Evolutionary conservation across 2,329 filamentous ascomycete species (phyloP).

Genomic region (Herpotrichia juniperi): DNA sequence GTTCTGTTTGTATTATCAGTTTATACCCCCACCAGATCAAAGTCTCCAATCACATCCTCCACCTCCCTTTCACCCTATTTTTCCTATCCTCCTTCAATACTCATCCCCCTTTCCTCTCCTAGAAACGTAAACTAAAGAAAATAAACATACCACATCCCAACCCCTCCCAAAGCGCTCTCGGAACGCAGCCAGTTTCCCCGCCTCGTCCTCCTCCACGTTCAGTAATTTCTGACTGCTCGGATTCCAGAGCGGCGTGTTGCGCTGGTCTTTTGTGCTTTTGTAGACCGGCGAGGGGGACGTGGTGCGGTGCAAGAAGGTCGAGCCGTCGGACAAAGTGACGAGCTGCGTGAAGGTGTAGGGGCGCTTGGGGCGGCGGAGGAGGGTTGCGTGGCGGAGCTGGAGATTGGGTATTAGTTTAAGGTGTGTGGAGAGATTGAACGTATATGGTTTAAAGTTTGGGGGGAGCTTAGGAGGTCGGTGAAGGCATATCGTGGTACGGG

Average conservation of each 20-base stretch:
- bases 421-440: conserved; percentile 11
- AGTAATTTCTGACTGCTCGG: conserved; percentile 78
- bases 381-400: conserved; percentile 82
- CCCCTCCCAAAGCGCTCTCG: conserved; percentile 80
- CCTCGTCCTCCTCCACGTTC: conserved; percentile 94
- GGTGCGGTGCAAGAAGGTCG: conserved; percentile 79
- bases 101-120: not conserved
- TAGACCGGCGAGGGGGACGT: conserved; percentile 72
- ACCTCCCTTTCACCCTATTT: not conserved
- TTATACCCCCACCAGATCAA: conserved; percentile 2
- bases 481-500: conserved; percentile 5
- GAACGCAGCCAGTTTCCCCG: conserved; percentile 86
- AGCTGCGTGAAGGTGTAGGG: conserved; percentile 99
- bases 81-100: not conserved
- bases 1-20: not conserved
- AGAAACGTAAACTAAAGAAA: not conserved
- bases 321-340: conserved; percentile 88
- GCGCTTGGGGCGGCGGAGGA: conserved; percentile 84
- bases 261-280: conserved; percentile 76
- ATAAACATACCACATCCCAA: conserved; percentile 66
- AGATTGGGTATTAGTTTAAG: too few species aligned
- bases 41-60: not conserved
- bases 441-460: too few species aligned
- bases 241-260: conserved; percentile 92
- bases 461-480: conserved; percentile 5